A percentile compares a stretch with the other conserved stretches of the same genome.
phyloP scores from a whole-genome alignment of 345 rosid species.

The Murraya koenigii region DNA sequence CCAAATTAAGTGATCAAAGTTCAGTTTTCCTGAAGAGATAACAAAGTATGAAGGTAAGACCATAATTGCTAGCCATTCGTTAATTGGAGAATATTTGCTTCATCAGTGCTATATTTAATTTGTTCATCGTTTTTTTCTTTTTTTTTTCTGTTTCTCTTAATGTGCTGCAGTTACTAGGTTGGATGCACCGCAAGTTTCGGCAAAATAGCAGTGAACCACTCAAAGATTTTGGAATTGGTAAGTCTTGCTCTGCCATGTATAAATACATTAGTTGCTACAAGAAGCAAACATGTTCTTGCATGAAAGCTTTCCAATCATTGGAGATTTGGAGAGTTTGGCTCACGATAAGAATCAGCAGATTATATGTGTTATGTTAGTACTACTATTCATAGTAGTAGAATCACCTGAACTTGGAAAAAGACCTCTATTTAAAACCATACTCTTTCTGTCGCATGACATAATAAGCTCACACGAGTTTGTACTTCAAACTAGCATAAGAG shows the following conservation, averaged over 20 bases:
- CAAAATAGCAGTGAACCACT: constrained; percentile 53
- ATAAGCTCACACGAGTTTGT: no score
- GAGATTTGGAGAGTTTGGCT: no score
- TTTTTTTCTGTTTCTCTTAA: neutral
- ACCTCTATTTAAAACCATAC: neutral
- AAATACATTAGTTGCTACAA: no score
- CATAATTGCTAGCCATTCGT: neutral
- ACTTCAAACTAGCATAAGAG: no score
- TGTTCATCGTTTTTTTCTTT: neutral
- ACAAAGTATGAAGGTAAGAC: constrained; percentile 52
- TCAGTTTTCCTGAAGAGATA: constrained; percentile 20
- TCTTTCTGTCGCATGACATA: no score
- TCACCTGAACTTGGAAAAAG: neutral
- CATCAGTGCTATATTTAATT: neutral
- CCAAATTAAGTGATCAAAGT: constrained; percentile 19
- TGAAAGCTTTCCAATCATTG: no score
- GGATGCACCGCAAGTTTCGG: constrained; percentile 87
- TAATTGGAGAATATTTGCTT: neutral
- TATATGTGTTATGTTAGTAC: neutral
- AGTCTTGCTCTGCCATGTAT: constrained; percentile 15
- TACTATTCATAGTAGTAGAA: neutral
- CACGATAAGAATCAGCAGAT: neutral
- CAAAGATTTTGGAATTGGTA: constrained; percentile 63
- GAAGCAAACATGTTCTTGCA: no score
- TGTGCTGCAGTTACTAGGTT: constrained; percentile 62